A percentile compares a stretch with the other conserved stretches of the same genome.
phyloP scores from a whole-genome alignment of 257 asterid species.

The Jasminum sambac region DNA sequence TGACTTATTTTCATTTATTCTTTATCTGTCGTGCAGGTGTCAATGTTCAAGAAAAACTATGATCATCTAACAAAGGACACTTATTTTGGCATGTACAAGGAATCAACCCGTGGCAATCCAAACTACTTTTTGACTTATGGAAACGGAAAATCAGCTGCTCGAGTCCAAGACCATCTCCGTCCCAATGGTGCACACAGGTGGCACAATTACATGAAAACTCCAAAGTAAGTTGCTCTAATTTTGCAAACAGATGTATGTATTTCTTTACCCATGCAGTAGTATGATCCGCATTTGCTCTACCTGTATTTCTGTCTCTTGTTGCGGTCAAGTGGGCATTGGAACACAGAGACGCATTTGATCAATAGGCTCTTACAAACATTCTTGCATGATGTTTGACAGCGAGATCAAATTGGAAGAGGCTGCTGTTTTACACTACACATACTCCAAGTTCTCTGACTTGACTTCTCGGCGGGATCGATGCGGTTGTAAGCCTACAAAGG shows the following conservation, averaged over 20 bases:
- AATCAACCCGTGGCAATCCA: constrained; percentile 71
- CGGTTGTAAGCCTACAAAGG: constrained; percentile 83
- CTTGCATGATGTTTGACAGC: constrained; percentile 41
- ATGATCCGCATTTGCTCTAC: background rate
- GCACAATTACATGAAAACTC: constrained; percentile 73
- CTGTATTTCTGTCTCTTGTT: constrained; percentile 11
- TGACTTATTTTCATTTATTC: constrained; percentile 15
- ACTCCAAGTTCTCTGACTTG: constrained; percentile 76
- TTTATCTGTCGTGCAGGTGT: constrained; percentile 45
- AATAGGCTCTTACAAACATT: constrained; percentile 12
- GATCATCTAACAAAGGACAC: constrained; percentile 63
- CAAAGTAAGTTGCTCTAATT: constrained; percentile 46
- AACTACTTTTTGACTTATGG: constrained; percentile 80
- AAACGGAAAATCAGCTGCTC: constrained; percentile 78
- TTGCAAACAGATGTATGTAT: background rate
- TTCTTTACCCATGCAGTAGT: constrained; percentile 2
- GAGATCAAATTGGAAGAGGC: constrained; percentile 73
- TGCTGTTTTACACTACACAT: constrained; percentile 80
- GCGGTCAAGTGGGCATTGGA: constrained; percentile 14
- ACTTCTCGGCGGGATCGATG: constrained; percentile 83
- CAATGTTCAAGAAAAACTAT: constrained; percentile 81
- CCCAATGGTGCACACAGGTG: constrained; percentile 90
- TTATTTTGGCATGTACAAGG: constrained; percentile 53
- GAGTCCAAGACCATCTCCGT: constrained; percentile 77
- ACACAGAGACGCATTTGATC: constrained; percentile 11